phyloP scores from a whole-genome alignment of 2,329 filamentous ascomycete species.

The Scedosporium aurantiacum region DNA sequence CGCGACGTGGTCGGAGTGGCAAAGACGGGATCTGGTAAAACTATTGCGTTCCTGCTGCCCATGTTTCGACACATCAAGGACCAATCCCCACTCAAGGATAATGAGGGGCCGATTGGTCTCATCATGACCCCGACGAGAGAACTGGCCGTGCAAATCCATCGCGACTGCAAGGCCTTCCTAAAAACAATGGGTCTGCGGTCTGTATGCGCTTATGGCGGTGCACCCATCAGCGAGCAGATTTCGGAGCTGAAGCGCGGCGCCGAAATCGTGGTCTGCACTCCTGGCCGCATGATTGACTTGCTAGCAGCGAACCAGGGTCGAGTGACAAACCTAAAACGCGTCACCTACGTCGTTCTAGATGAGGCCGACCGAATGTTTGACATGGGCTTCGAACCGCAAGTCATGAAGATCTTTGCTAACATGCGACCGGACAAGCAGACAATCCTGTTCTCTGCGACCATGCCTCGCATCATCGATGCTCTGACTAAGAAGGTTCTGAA shows the following conservation, averaged over 20 bases:
- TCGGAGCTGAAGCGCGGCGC: constrained; percentile 90
- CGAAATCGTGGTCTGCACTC: constrained; percentile 90
- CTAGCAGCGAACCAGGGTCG: constrained; percentile 87
- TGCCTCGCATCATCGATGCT: constrained; percentile 85
- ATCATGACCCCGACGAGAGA: constrained; percentile 94
- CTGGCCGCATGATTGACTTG: constrained; percentile 90
- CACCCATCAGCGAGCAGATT: constrained; percentile 95
- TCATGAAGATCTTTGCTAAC: constrained; percentile 90
- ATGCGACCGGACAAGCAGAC: constrained; percentile 88
- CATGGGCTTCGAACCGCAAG: constrained; percentile 98
- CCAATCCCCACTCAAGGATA: constrained; percentile 67
- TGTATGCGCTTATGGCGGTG: constrained; percentile 88
- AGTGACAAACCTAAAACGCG: constrained; percentile 79
- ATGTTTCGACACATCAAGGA: constrained; percentile 99
- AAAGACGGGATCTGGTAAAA: constrained; percentile 97
- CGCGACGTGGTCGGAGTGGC: constrained; percentile 92
- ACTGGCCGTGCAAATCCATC: constrained; percentile 84
- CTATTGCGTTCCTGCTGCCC: constrained; percentile 84
- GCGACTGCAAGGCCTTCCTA: constrained; percentile 88
- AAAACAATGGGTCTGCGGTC: constrained; percentile 76
- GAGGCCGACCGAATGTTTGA: constrained; percentile 99
- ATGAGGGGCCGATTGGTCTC: constrained; percentile 78
- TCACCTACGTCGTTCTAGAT: constrained; percentile 90
- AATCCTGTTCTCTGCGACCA: constrained; percentile 91
- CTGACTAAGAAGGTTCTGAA: constrained; percentile 79